These are phyloP conservation scores for Sporothrix protearum DNA, from an alignment of 2,329 filamentous ascomycete species.

Conservation along the genomic window DNA sequence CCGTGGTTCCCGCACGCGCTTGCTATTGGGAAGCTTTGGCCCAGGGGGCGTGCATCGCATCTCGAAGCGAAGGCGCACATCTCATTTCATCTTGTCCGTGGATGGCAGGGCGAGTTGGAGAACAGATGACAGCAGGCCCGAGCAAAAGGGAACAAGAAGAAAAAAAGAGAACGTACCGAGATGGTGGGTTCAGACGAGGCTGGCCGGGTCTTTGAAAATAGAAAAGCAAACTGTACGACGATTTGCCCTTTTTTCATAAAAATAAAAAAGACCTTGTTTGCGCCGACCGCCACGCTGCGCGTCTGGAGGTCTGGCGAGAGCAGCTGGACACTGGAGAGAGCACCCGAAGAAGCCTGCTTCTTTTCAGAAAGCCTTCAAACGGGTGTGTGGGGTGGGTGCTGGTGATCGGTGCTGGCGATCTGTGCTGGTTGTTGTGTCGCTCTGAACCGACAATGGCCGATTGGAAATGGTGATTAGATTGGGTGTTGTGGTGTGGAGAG, in stretches of 20 bases:
- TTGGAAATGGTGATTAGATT: constrained; percentile 20
- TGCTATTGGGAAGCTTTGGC: neutral
- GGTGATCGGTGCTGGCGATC: neutral
- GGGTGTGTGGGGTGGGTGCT: neutral
- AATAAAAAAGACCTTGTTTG: neutral
- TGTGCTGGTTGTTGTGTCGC: constrained; percentile 8
- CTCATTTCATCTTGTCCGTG: neutral
- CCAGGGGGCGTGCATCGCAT: neutral
- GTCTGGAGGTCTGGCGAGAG: neutral
- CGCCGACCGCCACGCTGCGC: neutral
- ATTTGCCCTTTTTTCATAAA: neutral
- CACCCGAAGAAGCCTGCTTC: neutral
- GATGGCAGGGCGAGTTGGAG: neutral
- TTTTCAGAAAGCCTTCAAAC: neutral
- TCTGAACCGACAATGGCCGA: constrained; percentile 22
- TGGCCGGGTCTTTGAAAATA: neutral
- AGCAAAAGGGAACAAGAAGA: no score
- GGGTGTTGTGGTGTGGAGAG: constrained; percentile 7
- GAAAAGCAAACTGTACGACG: neutral
- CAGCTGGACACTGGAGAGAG: neutral
- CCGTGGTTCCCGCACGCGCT: neutral
- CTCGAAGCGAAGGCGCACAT: neutral
- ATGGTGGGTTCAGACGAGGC: neutral
- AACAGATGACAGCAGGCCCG: no score
- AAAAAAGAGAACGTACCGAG: neutral